These are phyloP conservation scores for Quillaja saponaria DNA, from an alignment of 306 rosid genomes.

Conservation along the genomic window DNA sequence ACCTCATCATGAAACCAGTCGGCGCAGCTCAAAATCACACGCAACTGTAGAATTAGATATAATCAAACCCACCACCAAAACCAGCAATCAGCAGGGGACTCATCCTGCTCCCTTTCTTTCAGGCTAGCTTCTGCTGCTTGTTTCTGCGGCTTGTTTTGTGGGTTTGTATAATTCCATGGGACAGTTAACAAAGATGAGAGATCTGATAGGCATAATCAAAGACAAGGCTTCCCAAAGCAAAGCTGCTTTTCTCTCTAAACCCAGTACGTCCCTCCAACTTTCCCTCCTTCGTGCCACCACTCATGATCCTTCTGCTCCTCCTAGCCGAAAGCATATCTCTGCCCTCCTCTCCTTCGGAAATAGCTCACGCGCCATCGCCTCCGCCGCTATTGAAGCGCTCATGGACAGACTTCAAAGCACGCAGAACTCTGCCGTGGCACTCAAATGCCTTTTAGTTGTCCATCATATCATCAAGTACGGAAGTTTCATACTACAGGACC, in stretches of 20 bases:
- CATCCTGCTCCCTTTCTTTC: too few species aligned
- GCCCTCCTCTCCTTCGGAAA: constrained; percentile 62
- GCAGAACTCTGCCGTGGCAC: constrained; percentile 75
- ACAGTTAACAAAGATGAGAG: constrained; percentile 37
- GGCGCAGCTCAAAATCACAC: too few species aligned
- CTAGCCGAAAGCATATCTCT: constrained; percentile 49
- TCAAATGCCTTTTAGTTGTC: constrained; percentile 78
- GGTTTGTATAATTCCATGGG: constrained; percentile 31
- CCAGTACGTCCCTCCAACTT: constrained; percentile 44
- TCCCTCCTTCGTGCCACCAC: constrained; percentile 77
- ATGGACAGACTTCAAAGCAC: constrained; percentile 85
- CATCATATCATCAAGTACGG: constrained; percentile 67
- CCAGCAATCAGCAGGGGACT: too few species aligned
- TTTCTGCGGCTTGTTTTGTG: background rate
- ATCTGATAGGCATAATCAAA: constrained; percentile 63
- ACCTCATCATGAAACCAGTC: too few species aligned
- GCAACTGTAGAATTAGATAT: too few species aligned
- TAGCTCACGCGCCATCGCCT: constrained; percentile 78
- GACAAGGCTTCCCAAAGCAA: constrained; percentile 85
- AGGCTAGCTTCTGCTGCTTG: too few species aligned
- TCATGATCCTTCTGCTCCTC: constrained; percentile 65
- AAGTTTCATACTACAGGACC: constrained; percentile 82
- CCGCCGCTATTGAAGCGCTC: constrained; percentile 58
- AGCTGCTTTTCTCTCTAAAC: constrained; percentile 62
- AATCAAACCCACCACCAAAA: too few species aligned